phyloP scores from a whole-genome alignment of 345 rosid species.

The Anacardium occidentale region DNA sequence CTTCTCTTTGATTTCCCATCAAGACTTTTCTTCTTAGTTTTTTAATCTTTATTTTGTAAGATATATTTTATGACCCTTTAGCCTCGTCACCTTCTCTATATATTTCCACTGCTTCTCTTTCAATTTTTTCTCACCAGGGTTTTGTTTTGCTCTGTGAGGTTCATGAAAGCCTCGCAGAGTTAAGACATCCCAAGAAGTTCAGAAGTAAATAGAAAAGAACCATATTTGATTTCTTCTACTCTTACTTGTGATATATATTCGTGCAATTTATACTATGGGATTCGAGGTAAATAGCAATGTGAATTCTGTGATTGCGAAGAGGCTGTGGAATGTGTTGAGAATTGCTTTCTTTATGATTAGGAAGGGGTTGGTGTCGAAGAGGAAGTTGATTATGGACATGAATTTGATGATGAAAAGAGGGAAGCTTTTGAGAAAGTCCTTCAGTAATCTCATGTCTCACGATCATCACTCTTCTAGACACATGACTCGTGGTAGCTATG shows the following conservation, averaged over 20 bases:
- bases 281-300: constrained; percentile 26
- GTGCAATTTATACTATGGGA: constrained; percentile 18
- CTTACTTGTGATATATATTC: too few species aligned
- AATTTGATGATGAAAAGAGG: constrained; percentile 58
- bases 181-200: constrained; percentile 35
- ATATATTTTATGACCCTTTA: neutral
- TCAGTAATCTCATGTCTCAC: constrained; percentile 39
- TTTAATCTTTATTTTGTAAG: too few species aligned
- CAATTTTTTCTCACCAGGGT: constrained; percentile 25
- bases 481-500: constrained; percentile 37
- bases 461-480: constrained; percentile 17
- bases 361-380: constrained; percentile 45
- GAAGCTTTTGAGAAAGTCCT: constrained; percentile 41
- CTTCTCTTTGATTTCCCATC: neutral
- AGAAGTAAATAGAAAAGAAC: too few species aligned
- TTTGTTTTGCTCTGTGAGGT: constrained; percentile 52
- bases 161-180: constrained; percentile 44
- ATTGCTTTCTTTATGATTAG: constrained; percentile 49
- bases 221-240: too few species aligned
- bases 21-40: neutral
- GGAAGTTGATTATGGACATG: constrained; percentile 58
- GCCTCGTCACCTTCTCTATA: constrained; percentile 20
- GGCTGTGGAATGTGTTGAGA: constrained; percentile 50
- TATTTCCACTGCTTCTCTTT: constrained; percentile 17
- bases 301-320: constrained; percentile 38